Base-by-base conservation (phyloP, 805 yeast genomes). In the Jamesozyma spencerorum region DNA sequence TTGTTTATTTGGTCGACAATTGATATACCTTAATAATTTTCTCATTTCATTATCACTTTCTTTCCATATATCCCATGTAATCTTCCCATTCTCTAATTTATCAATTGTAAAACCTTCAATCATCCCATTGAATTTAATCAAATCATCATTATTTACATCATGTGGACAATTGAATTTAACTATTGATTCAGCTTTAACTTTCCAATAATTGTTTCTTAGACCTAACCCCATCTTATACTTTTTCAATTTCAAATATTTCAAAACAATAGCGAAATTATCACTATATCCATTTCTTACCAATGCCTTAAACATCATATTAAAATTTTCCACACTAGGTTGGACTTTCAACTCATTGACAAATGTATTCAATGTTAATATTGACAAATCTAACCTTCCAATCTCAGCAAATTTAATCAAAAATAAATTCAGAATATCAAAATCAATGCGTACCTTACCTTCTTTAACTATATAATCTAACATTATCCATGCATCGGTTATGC, bases 381-480 rank as follows among this genome's bases (percentile, higher is more conserved):
- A 49, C 30, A 67, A 41, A 46, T 68, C 72, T 2, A 65, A 47
- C 39, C 67, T 53, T 14, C 66, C 70, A 3, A 44, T 39, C 3
- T 53, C 45, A 1, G 66, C 53, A 37, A 67, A 60, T 5, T 37
- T 35, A 5, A 53, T 47, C 20, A 69, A 36, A 39, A 66, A 58
- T 8, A 47, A 31, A 32, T 68, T 63, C 39, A 69, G 22, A 5
- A 54, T 41, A 20, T 44, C 44, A 37, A 44, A 34, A 22, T 54
- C 40, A 22, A 55, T 31, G 10, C 34, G 30, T 10, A 34, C 22
- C 14, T 14, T 6, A 24, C 24, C 17, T 12, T 11, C 12, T 7
- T 20, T 3, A 5, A 12, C 12, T 4, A 51, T 47, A 41, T 52
- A 45, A 6, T 52, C 42, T 28, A 55, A 30, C 14, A 62, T 42